Evolutionary conservation across 371 early-diverging fungal species (phyloP).

Genomic region (Mycotypha africana): DNA sequence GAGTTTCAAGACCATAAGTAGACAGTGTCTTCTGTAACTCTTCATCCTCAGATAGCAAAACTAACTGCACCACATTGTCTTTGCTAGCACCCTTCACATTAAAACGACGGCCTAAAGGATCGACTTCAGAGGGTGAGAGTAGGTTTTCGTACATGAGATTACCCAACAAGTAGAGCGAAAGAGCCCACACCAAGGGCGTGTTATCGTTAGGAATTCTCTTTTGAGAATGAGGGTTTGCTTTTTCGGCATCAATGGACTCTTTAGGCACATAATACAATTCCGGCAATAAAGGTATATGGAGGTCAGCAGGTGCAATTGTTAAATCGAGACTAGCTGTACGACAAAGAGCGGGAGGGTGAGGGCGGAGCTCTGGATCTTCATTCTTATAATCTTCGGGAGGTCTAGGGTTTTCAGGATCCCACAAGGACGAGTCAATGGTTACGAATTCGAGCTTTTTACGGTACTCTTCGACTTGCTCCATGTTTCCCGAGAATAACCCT

Average conservation of each 20-base stretch:
- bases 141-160: constrained; percentile 74
- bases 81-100: constrained; percentile 36
- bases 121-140: constrained; percentile 74
- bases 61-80: constrained; percentile 74
- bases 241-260: constrained; percentile 72
- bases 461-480: constrained; percentile 68
- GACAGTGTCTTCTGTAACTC: constrained; percentile 64
- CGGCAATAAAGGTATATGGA: constrained; percentile 55
- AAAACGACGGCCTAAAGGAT: constrained; percentile 81
- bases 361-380: constrained; percentile 9
- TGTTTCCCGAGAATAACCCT: constrained; percentile 70
- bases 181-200: constrained; percentile 88
- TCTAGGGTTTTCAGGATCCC: constrained; percentile 38
- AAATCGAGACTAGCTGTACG: constrained; percentile 17
- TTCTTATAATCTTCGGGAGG: constrained; percentile 23
- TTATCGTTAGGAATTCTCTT: constrained; percentile 83
- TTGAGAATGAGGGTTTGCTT: constrained; percentile 66
- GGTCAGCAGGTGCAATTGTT: constrained; percentile 10
- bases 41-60: constrained; percentile 70
- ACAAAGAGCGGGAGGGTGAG: constrained; percentile 6
- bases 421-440: constrained; percentile 61
- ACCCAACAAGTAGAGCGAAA: constrained; percentile 78
- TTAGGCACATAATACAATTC: constrained; percentile 82
- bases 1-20: constrained; percentile 77
- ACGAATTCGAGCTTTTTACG: constrained; percentile 60